phyloP scores from a whole-genome alignment of 305 asterid genomes.

The Fraxinus angustifolia region DNA sequence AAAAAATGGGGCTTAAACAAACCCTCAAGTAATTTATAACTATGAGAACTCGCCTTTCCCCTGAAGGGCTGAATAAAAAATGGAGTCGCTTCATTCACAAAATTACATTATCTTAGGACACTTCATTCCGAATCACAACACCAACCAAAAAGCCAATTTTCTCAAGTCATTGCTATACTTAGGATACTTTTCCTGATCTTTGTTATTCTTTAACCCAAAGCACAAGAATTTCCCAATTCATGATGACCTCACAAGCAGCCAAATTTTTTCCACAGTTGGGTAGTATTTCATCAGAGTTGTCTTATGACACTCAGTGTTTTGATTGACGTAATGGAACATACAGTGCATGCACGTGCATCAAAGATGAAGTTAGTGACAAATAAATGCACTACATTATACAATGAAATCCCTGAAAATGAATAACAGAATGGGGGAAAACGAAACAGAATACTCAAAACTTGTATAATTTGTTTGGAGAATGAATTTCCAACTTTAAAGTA shows the following conservation, averaged over 20 bases:
- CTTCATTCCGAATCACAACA: neutral
- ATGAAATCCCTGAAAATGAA: neutral
- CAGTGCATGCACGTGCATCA: neutral
- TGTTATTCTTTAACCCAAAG: neutral
- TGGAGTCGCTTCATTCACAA: neutral
- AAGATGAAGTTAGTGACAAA: neutral
- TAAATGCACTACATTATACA: neutral
- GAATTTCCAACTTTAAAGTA: neutral
- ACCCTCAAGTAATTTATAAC: neutral
- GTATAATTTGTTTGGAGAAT: neutral
- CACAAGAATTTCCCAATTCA: neutral
- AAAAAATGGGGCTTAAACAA: neutral
- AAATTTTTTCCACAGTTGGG: neutral
- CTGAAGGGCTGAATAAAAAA: neutral
- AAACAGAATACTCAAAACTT: neutral
- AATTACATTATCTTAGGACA: neutral
- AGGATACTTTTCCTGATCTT: neutral
- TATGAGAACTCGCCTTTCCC: neutral
- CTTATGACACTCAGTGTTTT: neutral
- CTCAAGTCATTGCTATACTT: neutral
- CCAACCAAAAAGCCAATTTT: neutral
- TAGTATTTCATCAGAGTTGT: neutral
- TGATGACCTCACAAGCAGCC: neutral
- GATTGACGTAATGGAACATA: neutral
- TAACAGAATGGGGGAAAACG: neutral